Conservation (phyloP, 805 yeast species). For the Groenewaldozyma salmanticensis region DNA sequence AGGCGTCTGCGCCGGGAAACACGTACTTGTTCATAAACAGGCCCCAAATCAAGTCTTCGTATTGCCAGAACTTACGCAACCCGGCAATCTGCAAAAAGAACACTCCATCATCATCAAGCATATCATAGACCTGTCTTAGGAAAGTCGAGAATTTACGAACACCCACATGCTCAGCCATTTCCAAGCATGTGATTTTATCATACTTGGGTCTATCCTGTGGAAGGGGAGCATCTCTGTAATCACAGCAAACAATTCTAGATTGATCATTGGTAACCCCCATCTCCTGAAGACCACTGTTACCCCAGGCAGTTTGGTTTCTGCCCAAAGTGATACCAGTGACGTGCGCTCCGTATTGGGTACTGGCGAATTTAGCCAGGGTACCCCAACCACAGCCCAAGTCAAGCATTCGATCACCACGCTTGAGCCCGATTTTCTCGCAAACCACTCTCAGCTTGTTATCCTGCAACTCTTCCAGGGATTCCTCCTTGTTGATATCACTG, state of each 20-base stretch:
- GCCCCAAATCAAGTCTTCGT: slow-evolving; percentile 91
- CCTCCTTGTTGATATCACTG: slow-evolving; percentile 58
- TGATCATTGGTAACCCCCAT: slow-evolving; percentile 64
- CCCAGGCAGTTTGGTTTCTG: slow-evolving; percentile 84
- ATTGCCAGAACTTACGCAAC: slow-evolving; percentile 85
- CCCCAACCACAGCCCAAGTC: slow-evolving; percentile 98
- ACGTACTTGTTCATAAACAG: slow-evolving; percentile 91
- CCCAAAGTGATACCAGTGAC: slow-evolving; percentile 90
- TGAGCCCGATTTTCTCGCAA: slow-evolving; percentile 72
- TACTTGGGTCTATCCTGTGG: slow-evolving; percentile 48
- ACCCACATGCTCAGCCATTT: slow-evolving; percentile 96
- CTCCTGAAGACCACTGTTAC: slow-evolving; percentile 56
- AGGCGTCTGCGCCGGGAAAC: slow-evolving; percentile 97
- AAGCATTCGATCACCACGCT: slow-evolving; percentile 63
- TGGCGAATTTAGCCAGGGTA: slow-evolving; percentile 76
- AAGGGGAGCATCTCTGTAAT: slow-evolving; percentile 83
- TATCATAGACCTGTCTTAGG: slow-evolving; percentile 69
- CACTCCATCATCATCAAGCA: slow-evolving; percentile 86
- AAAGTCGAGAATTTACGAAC: slow-evolving; percentile 71
- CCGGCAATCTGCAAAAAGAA: slow-evolving; percentile 87
- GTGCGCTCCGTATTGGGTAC: slow-evolving; percentile 70
- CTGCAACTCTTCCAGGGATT: slow-evolving; percentile 62
- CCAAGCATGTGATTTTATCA: slow-evolving; percentile 82
- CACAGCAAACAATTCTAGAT: slow-evolving; percentile 69
- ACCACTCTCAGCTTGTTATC: slow-evolving; percentile 84